These are phyloP conservation scores for Coffea humblotiana DNA, from an alignment of 305 asterid species.

Conservation along the genomic window DNA sequence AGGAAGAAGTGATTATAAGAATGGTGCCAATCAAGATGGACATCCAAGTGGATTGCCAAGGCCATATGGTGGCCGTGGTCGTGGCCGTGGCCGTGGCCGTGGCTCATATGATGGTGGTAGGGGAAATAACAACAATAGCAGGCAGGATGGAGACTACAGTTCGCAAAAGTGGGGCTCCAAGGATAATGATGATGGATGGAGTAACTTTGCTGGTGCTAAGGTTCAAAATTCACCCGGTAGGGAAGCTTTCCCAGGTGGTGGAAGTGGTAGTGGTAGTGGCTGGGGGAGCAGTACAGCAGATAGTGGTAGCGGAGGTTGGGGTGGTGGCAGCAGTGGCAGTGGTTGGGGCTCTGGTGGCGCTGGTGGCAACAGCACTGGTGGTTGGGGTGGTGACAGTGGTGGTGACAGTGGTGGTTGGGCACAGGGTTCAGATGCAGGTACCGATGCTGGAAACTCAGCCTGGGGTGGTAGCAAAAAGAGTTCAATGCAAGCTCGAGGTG, in stretches of 20 bases:
- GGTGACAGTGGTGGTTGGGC: slow-evolving; percentile 37
- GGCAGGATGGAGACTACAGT: slow-evolving; percentile 54
- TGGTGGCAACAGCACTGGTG: not conserved
- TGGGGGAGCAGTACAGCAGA: slow-evolving; percentile 18
- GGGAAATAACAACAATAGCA: slow-evolving; percentile 33
- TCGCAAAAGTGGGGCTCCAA: slow-evolving; percentile 63
- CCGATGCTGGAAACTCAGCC: slow-evolving; percentile 40
- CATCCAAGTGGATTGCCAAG: slow-evolving; percentile 65
- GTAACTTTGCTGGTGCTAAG: slow-evolving; percentile 50
- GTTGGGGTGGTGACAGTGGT: not conserved
- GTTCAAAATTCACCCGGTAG: slow-evolving; percentile 46
- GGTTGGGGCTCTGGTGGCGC: not conserved
- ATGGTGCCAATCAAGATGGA: slow-evolving; percentile 55
- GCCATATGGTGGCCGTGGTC: slow-evolving; percentile 66
- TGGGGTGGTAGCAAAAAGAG: slow-evolving; percentile 50
- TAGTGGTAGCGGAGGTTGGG: slow-evolving; percentile 23
- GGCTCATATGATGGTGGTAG: slow-evolving; percentile 50
- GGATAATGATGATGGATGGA: slow-evolving; percentile 60
- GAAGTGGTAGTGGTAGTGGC: slow-evolving; percentile 17
- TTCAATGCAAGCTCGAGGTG: slow-evolving; percentile 23
- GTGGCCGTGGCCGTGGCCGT: slow-evolving; percentile 52
- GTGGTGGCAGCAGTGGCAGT: slow-evolving; percentile 11
- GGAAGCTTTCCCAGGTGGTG: slow-evolving; percentile 43
- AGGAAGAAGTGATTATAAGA: slow-evolving; percentile 81
- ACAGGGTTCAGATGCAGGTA: slow-evolving; percentile 28